These are phyloP conservation scores for Termitomyces sp. DNA, from an alignment of 768 basidiomycete genomes.

Conservation along the genomic window DNA sequence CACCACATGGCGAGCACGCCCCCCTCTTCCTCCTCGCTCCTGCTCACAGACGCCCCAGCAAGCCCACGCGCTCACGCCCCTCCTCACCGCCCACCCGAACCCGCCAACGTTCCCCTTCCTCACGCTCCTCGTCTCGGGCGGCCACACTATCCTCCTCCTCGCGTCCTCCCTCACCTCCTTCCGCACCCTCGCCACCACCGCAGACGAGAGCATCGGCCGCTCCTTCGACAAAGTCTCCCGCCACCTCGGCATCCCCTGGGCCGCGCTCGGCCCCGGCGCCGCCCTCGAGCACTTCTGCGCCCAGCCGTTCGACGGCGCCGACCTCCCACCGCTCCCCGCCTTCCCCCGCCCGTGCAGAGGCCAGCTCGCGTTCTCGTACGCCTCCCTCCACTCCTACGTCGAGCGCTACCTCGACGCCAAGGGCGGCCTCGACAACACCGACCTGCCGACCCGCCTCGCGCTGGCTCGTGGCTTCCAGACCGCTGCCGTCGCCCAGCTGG, in stretches of 20 bases:
- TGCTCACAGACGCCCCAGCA: constrained; percentile 43
- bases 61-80: constrained; percentile 84
- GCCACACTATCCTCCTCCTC: constrained; percentile 86
- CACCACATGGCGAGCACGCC: constrained; percentile 83
- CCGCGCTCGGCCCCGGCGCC: constrained; percentile 65
- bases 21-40: background rate
- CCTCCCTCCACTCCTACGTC: constrained; percentile 68
- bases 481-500: constrained; percentile 67
- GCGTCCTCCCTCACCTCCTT: constrained; percentile 55
- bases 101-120: constrained; percentile 78
- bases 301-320: constrained; percentile 19
- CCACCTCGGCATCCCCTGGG: constrained; percentile 62
- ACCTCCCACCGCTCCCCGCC: constrained; percentile 25
- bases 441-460: constrained; percentile 31
- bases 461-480: constrained; percentile 72
- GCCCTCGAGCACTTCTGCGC: constrained; percentile 71
- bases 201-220: constrained; percentile 73
- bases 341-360: constrained; percentile 47
- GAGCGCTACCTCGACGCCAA: constrained; percentile 47
- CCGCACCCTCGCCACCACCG: constrained; percentile 65
- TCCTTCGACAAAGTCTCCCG: constrained; percentile 82
- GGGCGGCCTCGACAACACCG: constrained; percentile 37
- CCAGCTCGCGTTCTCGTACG: constrained; percentile 69
- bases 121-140: constrained; percentile 86
- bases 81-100: constrained; percentile 52